Evolutionary conservation across 2,329 filamentous ascomycete genomes (phyloP).

Genomic region (Fusarium sp.): DNA sequence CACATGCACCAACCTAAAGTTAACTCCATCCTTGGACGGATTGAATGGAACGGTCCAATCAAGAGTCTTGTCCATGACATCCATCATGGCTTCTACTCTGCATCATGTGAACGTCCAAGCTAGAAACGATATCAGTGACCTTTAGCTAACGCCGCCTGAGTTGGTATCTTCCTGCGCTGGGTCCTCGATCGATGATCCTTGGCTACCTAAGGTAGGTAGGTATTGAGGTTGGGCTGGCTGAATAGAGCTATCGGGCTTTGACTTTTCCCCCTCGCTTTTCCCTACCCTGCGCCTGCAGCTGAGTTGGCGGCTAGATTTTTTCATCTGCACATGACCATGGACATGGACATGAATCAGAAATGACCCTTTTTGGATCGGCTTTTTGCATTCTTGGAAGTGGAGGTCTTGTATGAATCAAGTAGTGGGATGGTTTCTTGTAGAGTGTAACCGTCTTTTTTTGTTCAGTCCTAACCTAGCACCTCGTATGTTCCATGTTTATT

Average conservation of each 20-base stretch:
- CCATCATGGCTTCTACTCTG: slow-evolving; percentile 12
- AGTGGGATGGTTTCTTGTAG: slow-evolving; percentile 4
- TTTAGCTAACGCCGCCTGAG: not conserved
- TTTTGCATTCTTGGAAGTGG: slow-evolving; percentile 22
- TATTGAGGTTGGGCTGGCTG: slow-evolving; percentile 3
- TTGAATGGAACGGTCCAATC: slow-evolving; percentile 6
- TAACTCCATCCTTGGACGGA: slow-evolving; percentile 5
- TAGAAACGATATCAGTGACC: slow-evolving; percentile 3
- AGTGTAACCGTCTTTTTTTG: slow-evolving; percentile 5
- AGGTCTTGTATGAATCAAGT: slow-evolving; percentile 2
- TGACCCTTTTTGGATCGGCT: slow-evolving; percentile 14
- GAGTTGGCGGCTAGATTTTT: slow-evolving; percentile 28
- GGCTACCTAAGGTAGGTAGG: not conserved
- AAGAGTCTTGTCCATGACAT: not conserved
- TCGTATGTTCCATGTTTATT: not conserved
- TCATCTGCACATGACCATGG: slow-evolving; percentile 33
- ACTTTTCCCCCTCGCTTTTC: slow-evolving; percentile 1
- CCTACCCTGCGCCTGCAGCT: slow-evolving; percentile 27
- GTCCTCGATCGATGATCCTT: slow-evolving; percentile 28
- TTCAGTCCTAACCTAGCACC: not conserved
- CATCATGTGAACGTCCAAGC: slow-evolving; percentile 25
- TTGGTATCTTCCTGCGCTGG: slow-evolving; percentile 4
- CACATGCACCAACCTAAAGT: slow-evolving; percentile 14
- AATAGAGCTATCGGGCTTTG: not conserved
- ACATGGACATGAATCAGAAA: slow-evolving; percentile 6